Percentiles rank a stretch among this genome's conserved stretches.
These are phyloP conservation scores for Ganoderma multipileum DNA, from an alignment of 1,284 basidiomycete genomes.

Conservation along the genomic window DNA sequence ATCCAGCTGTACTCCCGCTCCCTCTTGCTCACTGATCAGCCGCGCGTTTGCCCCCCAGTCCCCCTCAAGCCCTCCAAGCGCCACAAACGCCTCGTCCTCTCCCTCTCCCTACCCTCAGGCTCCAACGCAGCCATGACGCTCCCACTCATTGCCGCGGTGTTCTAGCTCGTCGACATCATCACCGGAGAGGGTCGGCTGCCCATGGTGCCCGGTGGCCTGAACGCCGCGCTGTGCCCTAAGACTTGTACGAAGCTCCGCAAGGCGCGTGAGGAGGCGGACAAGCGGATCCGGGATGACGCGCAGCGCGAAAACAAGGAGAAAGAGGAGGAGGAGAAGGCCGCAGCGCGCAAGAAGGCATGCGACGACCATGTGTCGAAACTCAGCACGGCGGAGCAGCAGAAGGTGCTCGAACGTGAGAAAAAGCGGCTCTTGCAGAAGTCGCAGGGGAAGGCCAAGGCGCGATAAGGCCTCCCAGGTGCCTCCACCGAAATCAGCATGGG, in stretches of 20 bases:
- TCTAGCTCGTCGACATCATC: slow-evolving; percentile 75
- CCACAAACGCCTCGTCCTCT: slow-evolving; percentile 77
- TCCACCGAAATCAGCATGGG: not conserved
- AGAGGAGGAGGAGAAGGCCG: slow-evolving; percentile 71
- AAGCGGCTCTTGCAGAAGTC: slow-evolving; percentile 74
- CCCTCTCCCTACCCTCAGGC: slow-evolving; percentile 62
- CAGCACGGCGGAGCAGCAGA: slow-evolving; percentile 84
- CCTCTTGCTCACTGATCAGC: slow-evolving; percentile 86
- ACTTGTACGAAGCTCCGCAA: slow-evolving; percentile 79
- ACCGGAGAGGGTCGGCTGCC: slow-evolving; percentile 53
- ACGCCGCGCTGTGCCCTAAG: slow-evolving; percentile 71
- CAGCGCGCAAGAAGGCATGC: slow-evolving; percentile 78
- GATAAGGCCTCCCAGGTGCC: slow-evolving; percentile 40
- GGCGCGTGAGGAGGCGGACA: slow-evolving; percentile 73
- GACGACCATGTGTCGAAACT: slow-evolving; percentile 69
- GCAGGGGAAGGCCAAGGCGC: slow-evolving; percentile 64
- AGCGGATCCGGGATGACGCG: slow-evolving; percentile 70
- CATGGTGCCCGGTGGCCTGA: slow-evolving; percentile 34
- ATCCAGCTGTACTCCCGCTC: slow-evolving; percentile 81
- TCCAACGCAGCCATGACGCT: slow-evolving; percentile 56
- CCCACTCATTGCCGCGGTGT: slow-evolving; percentile 69
- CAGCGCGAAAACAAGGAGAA: slow-evolving; percentile 78
- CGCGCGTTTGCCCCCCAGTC: slow-evolving; percentile 67
- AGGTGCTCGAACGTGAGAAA: slow-evolving; percentile 80
- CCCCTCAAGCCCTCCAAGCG: slow-evolving; percentile 56